Evolutionary conservation across 2,329 filamentous ascomycete species (phyloP).

Genomic region (Myriosclerotinia curreyana): DNA sequence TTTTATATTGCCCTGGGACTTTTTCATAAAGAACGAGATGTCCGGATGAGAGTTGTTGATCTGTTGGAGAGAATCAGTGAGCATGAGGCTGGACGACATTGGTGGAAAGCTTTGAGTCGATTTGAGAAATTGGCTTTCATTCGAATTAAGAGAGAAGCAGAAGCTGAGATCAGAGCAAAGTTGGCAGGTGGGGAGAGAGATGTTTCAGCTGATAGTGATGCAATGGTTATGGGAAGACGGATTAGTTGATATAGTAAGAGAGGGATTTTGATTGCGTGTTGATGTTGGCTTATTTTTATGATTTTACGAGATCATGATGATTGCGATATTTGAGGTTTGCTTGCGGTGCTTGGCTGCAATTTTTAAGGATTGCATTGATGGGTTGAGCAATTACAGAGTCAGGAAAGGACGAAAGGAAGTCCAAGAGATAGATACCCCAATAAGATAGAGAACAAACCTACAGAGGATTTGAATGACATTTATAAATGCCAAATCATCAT

Average conservation of each 20-base stretch:
- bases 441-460: constrained; percentile 1
- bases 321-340: neutral
- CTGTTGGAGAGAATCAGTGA: constrained; percentile 77
- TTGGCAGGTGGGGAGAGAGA: constrained; percentile 30
- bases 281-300: constrained; percentile 67
- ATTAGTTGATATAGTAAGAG: constrained; percentile 54
- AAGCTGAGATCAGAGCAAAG: constrained; percentile 47
- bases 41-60: constrained; percentile 73
- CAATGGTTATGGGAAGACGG: constrained; percentile 45
- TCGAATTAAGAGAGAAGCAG: constrained; percentile 67
- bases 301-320: constrained; percentile 18
- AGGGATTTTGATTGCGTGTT: constrained; percentile 90
- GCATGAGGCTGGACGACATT: constrained; percentile 89
- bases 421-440: constrained; percentile 15
- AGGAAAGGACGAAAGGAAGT: constrained; percentile 11
- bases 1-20: constrained; percentile 90
- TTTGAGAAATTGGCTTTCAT: constrained; percentile 87
- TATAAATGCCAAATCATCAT: neutral
- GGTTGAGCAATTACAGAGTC: constrained; percentile 3
- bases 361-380: constrained; percentile 9
- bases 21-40: constrained; percentile 82
- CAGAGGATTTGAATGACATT: constrained; percentile 3
- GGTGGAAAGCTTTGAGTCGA: constrained; percentile 80
- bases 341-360: constrained; percentile 15
- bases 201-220: constrained; percentile 26